Base-by-base conservation (phyloP, 345 rosid species). In the Erodium maritimum region DNA sequence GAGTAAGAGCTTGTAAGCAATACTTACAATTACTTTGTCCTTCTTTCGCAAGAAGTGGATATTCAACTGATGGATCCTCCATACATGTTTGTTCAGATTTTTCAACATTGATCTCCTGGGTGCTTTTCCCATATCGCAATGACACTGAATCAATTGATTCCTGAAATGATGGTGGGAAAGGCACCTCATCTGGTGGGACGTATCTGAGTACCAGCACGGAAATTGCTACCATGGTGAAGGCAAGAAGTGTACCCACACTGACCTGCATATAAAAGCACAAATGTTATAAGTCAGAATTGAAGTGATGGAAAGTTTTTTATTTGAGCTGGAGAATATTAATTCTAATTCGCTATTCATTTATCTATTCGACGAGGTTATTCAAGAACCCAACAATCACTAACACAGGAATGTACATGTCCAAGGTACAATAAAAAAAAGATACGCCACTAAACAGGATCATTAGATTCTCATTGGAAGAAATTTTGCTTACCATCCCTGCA, bases 211-310 rank as follows among this genome's bases (percentile, higher is more conserved):
- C 82, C 76, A 93, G 68, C 50, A 93, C 96, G 42, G 88, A 93
- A 56, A 93, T 65, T n/a, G 99, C 97, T 56, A 87, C 99, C 83
- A 87, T 80, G 21, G 95, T 89, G 76, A 93, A 93, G 7, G 99
- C 99, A 68, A 89, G 78, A 75, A 93, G 99, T 9, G 99, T 93
- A 56, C 99, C 99, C 63, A 89, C 97, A 60, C 99, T 93, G 61
- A 93, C 99, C 99, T 93, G 84, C 72, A 74, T 29, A 74, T 29
- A 29, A 68, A 9, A 29, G 50, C 62, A 59, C 20, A 29, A 6
- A 11, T 29, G 37, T 29, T 29, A 29, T 29, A 29, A 29, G 8
- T 29, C 37, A 5, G 37, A 18, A 57, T 29, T n/a, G 24, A 17
- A 57, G 34, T 18, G 22, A 42, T 34, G 23, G 23, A 23, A 29